phyloP scores from a whole-genome alignment of 805 yeast species.

The Kluyveromyces nonfermentans region DNA sequence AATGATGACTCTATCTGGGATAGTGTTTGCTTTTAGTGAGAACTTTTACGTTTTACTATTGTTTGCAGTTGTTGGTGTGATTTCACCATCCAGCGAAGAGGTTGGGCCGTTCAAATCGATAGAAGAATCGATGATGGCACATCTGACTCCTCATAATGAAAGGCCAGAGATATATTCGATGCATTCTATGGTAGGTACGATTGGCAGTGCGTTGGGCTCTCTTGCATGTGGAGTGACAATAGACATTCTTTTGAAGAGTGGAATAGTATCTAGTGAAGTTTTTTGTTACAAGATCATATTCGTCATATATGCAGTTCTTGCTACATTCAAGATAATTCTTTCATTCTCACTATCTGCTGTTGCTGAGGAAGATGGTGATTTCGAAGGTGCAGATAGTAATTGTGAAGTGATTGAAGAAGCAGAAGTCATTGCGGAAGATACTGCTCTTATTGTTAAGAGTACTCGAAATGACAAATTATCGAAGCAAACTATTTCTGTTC shows the following conservation, averaged over 20 bases:
- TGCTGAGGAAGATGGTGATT: constrained; percentile 38
- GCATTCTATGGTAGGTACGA: constrained; percentile 58
- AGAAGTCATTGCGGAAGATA: constrained; percentile 17
- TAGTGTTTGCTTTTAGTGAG: constrained; percentile 47
- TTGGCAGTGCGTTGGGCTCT: constrained; percentile 71
- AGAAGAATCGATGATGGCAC: constrained; percentile 78
- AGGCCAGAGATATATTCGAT: constrained; percentile 70
- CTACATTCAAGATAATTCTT: constrained; percentile 40
- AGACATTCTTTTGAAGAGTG: constrained; percentile 33
- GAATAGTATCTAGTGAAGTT: constrained; percentile 28
- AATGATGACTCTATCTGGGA: constrained; percentile 62
- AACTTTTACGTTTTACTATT: constrained; percentile 46
- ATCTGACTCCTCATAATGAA: constrained; percentile 53
- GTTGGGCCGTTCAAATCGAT: constrained; percentile 85
- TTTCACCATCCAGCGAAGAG: constrained; percentile 83
- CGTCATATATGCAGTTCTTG: constrained; percentile 44
- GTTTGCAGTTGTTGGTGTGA: constrained; percentile 78
- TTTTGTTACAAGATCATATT: constrained; percentile 51
- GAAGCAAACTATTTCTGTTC: constrained; percentile 33
- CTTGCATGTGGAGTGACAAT: constrained; percentile 51
- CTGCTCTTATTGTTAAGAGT: constrained; percentile 16
- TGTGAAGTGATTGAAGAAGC: constrained; percentile 10
- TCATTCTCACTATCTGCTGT: constrained; percentile 42
- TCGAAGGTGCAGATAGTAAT: constrained; percentile 3
- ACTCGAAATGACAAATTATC: constrained; percentile 22